phyloP scores from a whole-genome alignment of 495 filamentous ascomycete species.

The Patellaria atrata region DNA sequence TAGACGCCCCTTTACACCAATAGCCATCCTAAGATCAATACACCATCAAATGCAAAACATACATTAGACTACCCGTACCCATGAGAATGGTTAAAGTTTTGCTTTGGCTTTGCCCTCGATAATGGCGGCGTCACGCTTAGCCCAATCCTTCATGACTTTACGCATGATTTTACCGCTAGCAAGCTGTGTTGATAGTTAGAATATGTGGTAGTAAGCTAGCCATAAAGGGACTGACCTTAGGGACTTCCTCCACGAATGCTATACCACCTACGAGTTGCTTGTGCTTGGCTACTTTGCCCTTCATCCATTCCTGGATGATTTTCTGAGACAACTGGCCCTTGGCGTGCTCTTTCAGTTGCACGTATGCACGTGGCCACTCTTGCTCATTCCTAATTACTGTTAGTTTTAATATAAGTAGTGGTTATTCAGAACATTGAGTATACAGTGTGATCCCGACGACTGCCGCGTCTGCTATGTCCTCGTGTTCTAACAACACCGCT shows the following conservation, averaged over 20 bases:
- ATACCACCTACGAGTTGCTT: conserved; percentile 26
- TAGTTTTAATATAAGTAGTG: too few relatives aligned
- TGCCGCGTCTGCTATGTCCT: conserved; percentile 30
- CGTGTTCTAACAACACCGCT: conserved; percentile 27
- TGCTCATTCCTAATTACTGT: conserved; percentile 13
- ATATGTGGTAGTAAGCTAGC: too few relatives aligned
- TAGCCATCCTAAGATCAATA: background rate
- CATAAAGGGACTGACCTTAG: too few relatives aligned
- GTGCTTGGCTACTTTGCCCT: conserved; percentile 24
- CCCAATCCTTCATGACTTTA: conserved; percentile 25
- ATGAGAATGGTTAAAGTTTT: too few relatives aligned
- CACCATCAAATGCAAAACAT: background rate
- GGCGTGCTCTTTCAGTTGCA: conserved; percentile 21
- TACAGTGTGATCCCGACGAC: conserved; percentile 23
- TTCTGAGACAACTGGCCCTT: conserved; percentile 20
- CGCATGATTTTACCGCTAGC: conserved; percentile 26
- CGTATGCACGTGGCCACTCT: conserved; percentile 26
- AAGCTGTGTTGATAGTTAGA: too few relatives aligned
- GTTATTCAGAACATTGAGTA: too few relatives aligned
- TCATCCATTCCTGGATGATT: conserved; percentile 23
- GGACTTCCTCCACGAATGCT: conserved; percentile 25
- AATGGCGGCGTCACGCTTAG: conserved; percentile 22
- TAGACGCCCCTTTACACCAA: conserved; percentile 6
- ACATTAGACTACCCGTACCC: too few relatives aligned
- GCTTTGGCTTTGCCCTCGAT: conserved; percentile 13